Evolutionary conservation across 371 early-diverging fungal genomes (phyloP), one percentile per base, ranked within the genome.

Genomic region (Dinochytrium kinnereticum): DNA sequence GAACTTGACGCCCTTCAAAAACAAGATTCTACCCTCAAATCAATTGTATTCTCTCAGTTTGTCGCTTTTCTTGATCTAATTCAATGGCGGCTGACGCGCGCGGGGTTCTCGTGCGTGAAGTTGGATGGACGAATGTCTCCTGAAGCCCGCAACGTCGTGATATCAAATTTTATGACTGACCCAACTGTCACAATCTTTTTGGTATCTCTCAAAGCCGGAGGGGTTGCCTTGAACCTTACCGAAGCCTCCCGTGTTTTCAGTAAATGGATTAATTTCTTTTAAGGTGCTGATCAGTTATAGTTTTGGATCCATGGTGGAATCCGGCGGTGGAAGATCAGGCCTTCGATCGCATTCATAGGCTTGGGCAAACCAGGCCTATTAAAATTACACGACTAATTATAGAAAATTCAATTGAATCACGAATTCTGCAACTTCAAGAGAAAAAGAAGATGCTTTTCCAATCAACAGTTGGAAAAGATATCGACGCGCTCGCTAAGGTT

Each of bases 111-210:
- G 77, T 94, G 95, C 74, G 95, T 96, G 70, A 89, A 94, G 38
- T 79, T 98, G n/a, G 98, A 97, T 81, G 98, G 98, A 10, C 87
- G 93, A 19, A 98, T 98, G 98, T 82, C 90, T 0, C 94, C 95
- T 0, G 71, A 80, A 57, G 93, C 95, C 77, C 86, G 97, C 57
- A 92, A 92, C 70, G 90, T 94, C 0, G 79, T 81, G 51, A 85
- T 86, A 66, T 73, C 77, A 51, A 85, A 87, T 53, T 97, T 97
- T 76, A 91, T 90, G 85, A 91, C 88, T 21, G 91, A 94, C 19
- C 93, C 95, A 2, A 86, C 88, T 31, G 87, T 90, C 61, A 96
- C 95, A 0, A 94, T 96, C 31, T 96, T 97, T 76, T 82, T 97
- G 44, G 92, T 96, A 61, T 92, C 93, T 68, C 80, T 97, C 17